These are phyloP conservation scores for Syzygium oleosum DNA, from an alignment of 345 rosid genomes.

Conservation along the genomic window DNA sequence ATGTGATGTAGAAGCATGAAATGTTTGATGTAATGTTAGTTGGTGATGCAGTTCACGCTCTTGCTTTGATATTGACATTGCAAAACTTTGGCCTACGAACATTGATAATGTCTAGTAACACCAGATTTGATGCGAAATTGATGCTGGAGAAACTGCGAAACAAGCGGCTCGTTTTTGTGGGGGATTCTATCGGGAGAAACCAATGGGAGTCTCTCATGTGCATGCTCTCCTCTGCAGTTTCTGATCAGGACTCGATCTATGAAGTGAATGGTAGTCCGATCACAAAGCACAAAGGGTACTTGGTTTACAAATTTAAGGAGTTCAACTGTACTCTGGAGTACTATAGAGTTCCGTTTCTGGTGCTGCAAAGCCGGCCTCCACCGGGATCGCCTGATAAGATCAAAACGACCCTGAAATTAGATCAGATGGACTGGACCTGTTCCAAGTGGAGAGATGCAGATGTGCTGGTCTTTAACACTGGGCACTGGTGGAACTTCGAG, in stretches of 20 bases:
- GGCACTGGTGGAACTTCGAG: constrained; percentile 97
- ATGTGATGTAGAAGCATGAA: not conserved
- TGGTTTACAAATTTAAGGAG: constrained; percentile 67
- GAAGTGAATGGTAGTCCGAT: constrained; percentile 88
- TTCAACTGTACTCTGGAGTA: constrained; percentile 86
- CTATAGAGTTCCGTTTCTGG: constrained; percentile 80
- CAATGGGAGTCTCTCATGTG: constrained; percentile 96
- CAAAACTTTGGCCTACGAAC: not conserved
- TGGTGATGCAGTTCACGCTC: not conserved
- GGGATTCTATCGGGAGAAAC: constrained; percentile 96
- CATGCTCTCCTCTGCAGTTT: constrained; percentile 63
- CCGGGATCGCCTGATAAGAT: constrained; percentile 36
- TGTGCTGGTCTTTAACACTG: constrained; percentile 68
- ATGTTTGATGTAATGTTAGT: not conserved
- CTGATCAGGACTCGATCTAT: constrained; percentile 46
- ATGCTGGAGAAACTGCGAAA: constrained; percentile 75
- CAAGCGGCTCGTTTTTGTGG: constrained; percentile 77
- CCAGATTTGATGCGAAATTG: constrained; percentile 65
- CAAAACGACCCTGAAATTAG: constrained; percentile 72
- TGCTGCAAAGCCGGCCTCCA: constrained; percentile 76
- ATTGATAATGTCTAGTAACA: not conserved
- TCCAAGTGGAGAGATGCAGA: constrained; percentile 73
- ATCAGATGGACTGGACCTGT: constrained; percentile 73
- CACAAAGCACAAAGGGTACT: constrained; percentile 83
- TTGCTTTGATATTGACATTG: not conserved